Base-by-base conservation (phyloP, 2,329 filamentous ascomycete species). In the Diaporthe citriasiana region DNA sequence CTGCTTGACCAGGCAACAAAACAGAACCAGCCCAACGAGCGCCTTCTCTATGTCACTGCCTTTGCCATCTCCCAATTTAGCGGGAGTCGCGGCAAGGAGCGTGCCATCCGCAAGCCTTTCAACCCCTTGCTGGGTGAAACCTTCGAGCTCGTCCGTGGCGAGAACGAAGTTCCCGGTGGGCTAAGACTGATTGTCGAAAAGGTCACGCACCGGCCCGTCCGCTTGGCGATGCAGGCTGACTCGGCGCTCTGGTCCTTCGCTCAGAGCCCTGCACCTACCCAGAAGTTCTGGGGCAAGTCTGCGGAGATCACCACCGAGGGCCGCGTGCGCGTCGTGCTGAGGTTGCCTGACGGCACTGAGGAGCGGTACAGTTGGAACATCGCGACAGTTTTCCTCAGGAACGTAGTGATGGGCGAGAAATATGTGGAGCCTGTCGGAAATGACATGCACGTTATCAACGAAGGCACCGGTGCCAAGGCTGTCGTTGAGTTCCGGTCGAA, bases 261-360 rank as follows among this genome's bases (percentile, higher is more conserved):
- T 0, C 97, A 98, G 81, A 94, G 93, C 6, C 94, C 97, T 0
- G 92, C 93, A 73, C 97, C 97, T 0, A 93, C 93, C 30, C 96
- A 99, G 81, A 98, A 98, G 81, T 99, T 99, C 85, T 98, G 97
- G 97, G 97, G 97, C 72, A 98, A 98, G 86, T 96, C 93, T 71
- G 95, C 95, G 3, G 97, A 99, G 83, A 91, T 99, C 76, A 97
- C 94, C 75, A 98, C 95, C 0, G 96, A 98, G 71, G 97, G 97
- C 3, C 93, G 94, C 35, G 92, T 95, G 4, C 91, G 95, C 65
- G 87, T 98, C 51, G 91, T 92, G 51, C 85, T 99, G 38, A 92
- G 89, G 35, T 81, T 92, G 66, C 78, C 87, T 0, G 89, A 97
- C 80, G 88, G 89, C 2, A 89, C 87, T 1, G 93, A 94, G 71